Evolutionary conservation across 2,329 filamentous ascomycete species (phyloP), one percentile per base, ranked within the genome.

Genomic region (Talaromyces albobiverticillius): DNA sequence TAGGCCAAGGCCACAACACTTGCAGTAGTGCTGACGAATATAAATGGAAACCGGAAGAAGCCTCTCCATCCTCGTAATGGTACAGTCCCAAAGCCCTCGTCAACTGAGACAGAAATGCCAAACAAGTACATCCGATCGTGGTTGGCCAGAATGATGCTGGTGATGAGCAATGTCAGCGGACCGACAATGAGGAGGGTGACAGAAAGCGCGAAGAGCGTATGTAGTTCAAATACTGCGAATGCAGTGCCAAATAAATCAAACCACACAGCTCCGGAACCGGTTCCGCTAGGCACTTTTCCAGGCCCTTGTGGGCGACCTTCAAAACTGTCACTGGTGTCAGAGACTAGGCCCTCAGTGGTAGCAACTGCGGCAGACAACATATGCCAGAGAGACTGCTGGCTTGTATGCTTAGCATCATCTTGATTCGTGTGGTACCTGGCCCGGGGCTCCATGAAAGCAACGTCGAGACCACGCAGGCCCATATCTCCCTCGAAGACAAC

Each of bases 71-170:
- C 93, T 55, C 86, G 82, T 18, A 96, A 70, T 13, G 78, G 69
- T 10, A 95, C 76, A 1, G 80, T 74, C 51, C 88, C 77, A 52
- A 82, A 82, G 9, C 82, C 76, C 45, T 81, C 82, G 59, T 83
- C 79, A n/a, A 84, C 77, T 53, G 83, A 80, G 48, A 81, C 79
- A 53, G 82, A 81, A 49, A 84, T 81, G 4, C 88, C 82, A 68
- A 96, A 95, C 54, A 93, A 83, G 71, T 97, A 99, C 74, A 92
- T 90, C 74, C 90, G 96, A 70, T 92, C 90, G 8, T 79, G 76
- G 55, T 83, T 84, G 42, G 82, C 79, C 3, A 97, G 78, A 23
- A 89, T 66, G 55, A 89, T 83, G 7, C 87, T 85, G 2, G 93
- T 76, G 3, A 85, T 67, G 13, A 90, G 77, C 22, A 97, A 75